A percentile compares a stretch with the other conserved stretches of the same genome.
phyloP scores from a whole-genome alignment of 495 filamentous ascomycete genomes.

The Neurospora sp. region DNA sequence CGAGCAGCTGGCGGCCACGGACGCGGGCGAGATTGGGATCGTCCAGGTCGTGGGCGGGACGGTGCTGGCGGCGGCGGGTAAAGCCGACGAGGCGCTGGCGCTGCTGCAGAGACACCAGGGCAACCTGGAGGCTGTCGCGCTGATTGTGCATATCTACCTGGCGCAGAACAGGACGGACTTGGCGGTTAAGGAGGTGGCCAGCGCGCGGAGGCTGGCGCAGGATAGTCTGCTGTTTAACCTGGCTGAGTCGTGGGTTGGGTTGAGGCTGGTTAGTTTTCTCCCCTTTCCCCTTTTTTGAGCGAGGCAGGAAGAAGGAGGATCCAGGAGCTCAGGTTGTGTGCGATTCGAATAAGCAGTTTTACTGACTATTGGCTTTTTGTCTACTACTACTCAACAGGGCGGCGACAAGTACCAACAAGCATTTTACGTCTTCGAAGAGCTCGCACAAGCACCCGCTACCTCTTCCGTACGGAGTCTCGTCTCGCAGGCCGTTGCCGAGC shows the following conservation, averaged over 20 bases:
- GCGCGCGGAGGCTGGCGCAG: slow-evolving; percentile 92
- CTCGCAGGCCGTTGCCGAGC: slow-evolving; percentile 81
- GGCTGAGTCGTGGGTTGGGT: slow-evolving; percentile 88
- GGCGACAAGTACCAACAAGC: slow-evolving; percentile 94
- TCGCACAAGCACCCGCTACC: slow-evolving; percentile 73
- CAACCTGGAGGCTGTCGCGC: slow-evolving; percentile 60
- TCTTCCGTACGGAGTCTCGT: slow-evolving; percentile 59
- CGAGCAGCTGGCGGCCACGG: slow-evolving; percentile 52
- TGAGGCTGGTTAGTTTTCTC: slow-evolving; percentile 60
- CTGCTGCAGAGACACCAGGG: slow-evolving; percentile 76
- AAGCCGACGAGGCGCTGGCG: slow-evolving; percentile 72
- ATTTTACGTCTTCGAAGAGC: slow-evolving; percentile 97
- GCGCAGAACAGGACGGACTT: slow-evolving; percentile 84
- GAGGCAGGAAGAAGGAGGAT: no score
- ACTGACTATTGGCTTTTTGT: background rate
- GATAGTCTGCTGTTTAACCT: slow-evolving; percentile 90
- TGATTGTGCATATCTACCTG: slow-evolving; percentile 84
- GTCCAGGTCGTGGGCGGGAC: slow-evolving; percentile 76
- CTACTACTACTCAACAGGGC: slow-evolving; percentile 45
- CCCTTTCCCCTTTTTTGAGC: background rate
- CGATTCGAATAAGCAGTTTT: background rate
- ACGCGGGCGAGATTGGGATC: slow-evolving; percentile 57
- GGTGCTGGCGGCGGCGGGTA: slow-evolving; percentile 64
- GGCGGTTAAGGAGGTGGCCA: slow-evolving; percentile 76
- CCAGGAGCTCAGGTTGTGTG: background rate